Evolutionary conservation across 2,329 filamentous ascomycete genomes (phyloP), one percentile per base, ranked within the genome.

Genomic region (Fusarium citri): DNA sequence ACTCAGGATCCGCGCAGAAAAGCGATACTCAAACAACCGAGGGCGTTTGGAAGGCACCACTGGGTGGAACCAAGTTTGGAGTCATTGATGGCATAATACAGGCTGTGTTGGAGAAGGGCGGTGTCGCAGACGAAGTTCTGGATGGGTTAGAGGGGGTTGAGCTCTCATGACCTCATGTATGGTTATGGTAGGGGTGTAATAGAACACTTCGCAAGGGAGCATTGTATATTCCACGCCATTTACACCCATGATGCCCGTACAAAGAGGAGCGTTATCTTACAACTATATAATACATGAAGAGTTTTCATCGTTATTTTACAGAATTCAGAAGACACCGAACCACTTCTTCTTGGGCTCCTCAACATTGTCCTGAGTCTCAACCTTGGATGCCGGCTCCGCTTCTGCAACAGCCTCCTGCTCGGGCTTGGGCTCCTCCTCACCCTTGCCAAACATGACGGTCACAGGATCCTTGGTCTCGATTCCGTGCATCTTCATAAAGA

Each of bases 401-500:
- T 80, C 81, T 55, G 80, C 72, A 45, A 76, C 77, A n/a, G 69
- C 70, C 31, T 28, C 43, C 3, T 78, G 76, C 68, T 83, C 81
- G 16, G 77, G 74, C 58, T 80, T 76, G 53, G 78, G 76, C 30
- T 78, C 79, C 46, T 76, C 76, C 54, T 78, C 76, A 47, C 74
- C 78, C 68, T 79, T 78, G 43, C 78, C 81, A 57, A 83, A 82
- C 14, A 82, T 80, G 74, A 82, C 82, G 63, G 78, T 83, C 74
- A 90, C 84, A 31, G 85, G 85, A 54, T 87, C 83, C 74, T 86
- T 84, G 73, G 87, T 83, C 78, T 94, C 91, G 76, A 97, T 80
- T 12, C 94, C 94, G 83, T 97, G 94, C 65, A 92, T 93, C 80
- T 93, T 91, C 75, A 94, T 89, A 81, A 94, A 99, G 80, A 92